phyloP scores from a whole-genome alignment of 768 basidiomycete species.

The Suillus paluster region DNA sequence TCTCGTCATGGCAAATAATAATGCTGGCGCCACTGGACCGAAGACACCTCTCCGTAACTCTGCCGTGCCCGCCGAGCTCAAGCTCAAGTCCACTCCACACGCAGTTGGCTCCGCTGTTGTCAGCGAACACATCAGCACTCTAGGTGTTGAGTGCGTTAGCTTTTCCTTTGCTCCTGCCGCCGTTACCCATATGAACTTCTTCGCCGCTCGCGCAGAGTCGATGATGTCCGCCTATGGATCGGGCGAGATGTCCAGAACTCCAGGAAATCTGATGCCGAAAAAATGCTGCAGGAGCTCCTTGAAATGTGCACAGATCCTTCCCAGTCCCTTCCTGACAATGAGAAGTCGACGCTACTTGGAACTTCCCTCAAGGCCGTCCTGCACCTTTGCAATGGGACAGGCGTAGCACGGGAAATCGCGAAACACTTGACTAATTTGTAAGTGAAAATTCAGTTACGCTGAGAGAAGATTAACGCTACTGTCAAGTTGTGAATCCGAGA shows the following conservation, averaged over 20 bases:
- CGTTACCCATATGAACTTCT: neutral
- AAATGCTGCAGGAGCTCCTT: constrained; percentile 3
- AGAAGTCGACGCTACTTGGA: neutral
- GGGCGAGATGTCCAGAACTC: neutral
- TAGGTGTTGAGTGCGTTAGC: neutral
- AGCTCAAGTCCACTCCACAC: neutral
- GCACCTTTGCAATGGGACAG: neutral
- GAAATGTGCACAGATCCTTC: constrained; percentile 2
- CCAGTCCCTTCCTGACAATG: neutral
- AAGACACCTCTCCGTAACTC: neutral
- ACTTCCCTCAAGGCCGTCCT: constrained; percentile 2
- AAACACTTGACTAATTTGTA: neutral
- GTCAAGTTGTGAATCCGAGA: neutral
- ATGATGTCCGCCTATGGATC: constrained; percentile 1
- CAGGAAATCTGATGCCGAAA: neutral
- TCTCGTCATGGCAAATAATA: neutral
- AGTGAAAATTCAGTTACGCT: neutral
- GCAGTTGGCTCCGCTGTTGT: neutral
- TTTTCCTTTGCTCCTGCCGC: neutral
- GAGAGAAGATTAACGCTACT: neutral
- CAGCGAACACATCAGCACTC: neutral
- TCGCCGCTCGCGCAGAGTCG: neutral
- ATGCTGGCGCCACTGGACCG: neutral
- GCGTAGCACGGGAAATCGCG: neutral
- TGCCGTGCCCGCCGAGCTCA: neutral